Base-by-base conservation (phyloP, 75 land plant genomes). In the Picea sitchensis region DNA sequence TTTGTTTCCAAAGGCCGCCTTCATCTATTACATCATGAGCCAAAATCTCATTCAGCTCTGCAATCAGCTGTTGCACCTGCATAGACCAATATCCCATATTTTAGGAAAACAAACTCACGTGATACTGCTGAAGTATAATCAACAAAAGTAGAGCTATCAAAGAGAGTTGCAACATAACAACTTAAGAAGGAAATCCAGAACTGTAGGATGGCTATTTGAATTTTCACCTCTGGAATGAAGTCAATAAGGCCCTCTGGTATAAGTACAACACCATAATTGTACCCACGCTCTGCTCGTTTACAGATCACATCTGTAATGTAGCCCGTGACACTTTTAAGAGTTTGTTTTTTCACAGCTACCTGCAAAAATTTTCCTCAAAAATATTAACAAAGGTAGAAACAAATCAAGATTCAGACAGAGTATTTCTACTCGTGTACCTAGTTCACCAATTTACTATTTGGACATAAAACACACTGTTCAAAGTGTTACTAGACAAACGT, bases 211-310 rank as follows among this genome's bases (percentile, higher is more conserved):
- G 26, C 72, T 34, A 60, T 73, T 14, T 11, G 54, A 31, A 59
- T 23, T 11, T 56, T 51, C 76, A 95, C 98, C 95, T 96, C 99
- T 3, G 97, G 99, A 69, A 96, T 94, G 82, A 94, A 94, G 80
- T 96, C 99, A 83, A 94, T 96, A 73, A 96, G 81, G 1, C 99
- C 99, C 83, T 96, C 99, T 44, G 99, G 99, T 58, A 96, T 92
- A 63, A 96, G 98, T 63, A 96, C 86, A n/a, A 96, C 99, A 77
- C 99, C 99, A 89, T 94, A 96, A 76, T 96, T 89, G 65, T 94
- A 85, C 11, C 99, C 99, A 78, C 79, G 77, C 59, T 85, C 91
- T 31, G 95, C 86, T 59, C 99, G 94, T 81, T 92, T 91, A 58
- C 92, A 95, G 36, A 96, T 86, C 20, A 94, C 80, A 83, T 96